Base-by-base conservation (phyloP, 441 rosid species). In the Omphalea diandra region DNA sequence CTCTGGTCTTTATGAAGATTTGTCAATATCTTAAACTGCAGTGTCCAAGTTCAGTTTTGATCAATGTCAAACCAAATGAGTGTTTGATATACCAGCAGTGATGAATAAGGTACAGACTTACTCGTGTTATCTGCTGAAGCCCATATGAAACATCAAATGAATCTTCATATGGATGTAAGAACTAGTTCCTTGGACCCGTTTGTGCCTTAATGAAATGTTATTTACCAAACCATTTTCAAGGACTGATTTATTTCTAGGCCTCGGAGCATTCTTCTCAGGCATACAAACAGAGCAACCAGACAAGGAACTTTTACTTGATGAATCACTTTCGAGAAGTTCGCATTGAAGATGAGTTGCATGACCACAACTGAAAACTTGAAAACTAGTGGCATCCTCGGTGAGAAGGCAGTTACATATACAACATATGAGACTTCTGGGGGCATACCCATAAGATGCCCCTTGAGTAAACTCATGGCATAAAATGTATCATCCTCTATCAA, bases 401-500 rank as follows among this genome's bases (percentile, higher is more conserved):
- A 96, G 87, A 64, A 80, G 81, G 62, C 96, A 87, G 74, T 79
- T 93, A 72, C 99, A 96, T 83, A 96, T 78, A 71, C 99, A 96
- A 49, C 99, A 96, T 54, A 76, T 63, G 17, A 86, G 77, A 77
- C 88, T 88, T 72, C 88, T 84, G 9, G 99, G 97, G 49, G 98
- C 91, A 43, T 88, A 96, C 54, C 99, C 98, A 69, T 96, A 98
- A 67, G 97, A 93, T 69, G 97, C 97, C 63, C 96, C 99, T 84
- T 95, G 56, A 95, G 98, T 73, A 95, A 58, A 72, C 83, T 91
- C 97, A 93, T 84, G 63, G 97, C 86, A 71, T 96, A 90, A 79
- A 89, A 96, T 20, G 90, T 88, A 81, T 96, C 99, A 69, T 91
- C 96, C 85, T 96, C 99, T 54, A 96, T 96, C 82, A 96, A 84